Evolutionary conservation across 2,329 filamentous ascomycete genomes (phyloP).

Genomic region (Zymoseptoria pseudotritici): DNA sequence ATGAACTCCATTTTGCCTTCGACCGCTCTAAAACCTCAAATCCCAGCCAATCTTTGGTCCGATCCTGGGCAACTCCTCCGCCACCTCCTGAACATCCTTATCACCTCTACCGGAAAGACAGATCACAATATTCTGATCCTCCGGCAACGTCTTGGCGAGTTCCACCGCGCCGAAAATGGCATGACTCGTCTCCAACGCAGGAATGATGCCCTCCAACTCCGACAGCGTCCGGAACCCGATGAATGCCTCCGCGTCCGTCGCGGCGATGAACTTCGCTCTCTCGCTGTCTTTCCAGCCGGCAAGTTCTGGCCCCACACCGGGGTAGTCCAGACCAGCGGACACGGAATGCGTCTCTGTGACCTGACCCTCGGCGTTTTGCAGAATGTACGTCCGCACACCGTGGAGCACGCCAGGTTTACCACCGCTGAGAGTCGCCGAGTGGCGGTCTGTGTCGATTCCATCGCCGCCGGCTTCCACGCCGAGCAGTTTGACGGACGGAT

Average conservation of each 20-base stretch:
- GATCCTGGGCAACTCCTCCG: slow-evolving; percentile 81
- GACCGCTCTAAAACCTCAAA: slow-evolving; percentile 40
- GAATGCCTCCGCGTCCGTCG: slow-evolving; percentile 87
- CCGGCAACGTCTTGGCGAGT: slow-evolving; percentile 84
- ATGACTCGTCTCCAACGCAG: slow-evolving; percentile 87
- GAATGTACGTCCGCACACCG: slow-evolving; percentile 89
- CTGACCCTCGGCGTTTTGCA: slow-evolving; percentile 88
- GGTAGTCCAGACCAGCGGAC: slow-evolving; percentile 93
- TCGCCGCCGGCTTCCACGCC: slow-evolving; percentile 95
- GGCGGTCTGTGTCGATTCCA: slow-evolving; percentile 74
- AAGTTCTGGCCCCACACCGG: slow-evolving; percentile 90
- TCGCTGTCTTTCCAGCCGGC: slow-evolving; percentile 85
- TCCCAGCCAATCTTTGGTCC: slow-evolving; percentile 80
- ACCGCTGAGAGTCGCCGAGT: slow-evolving; percentile 79
- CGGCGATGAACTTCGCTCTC: slow-evolving; percentile 80
- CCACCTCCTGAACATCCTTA: slow-evolving; percentile 98
- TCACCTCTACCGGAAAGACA: slow-evolving; percentile 90
- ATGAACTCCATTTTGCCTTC: not conserved
- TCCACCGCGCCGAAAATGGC: slow-evolving; percentile 84
- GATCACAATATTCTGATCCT: slow-evolving; percentile 84
- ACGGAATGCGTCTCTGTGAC: slow-evolving; percentile 94
- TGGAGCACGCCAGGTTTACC: slow-evolving; percentile 90
- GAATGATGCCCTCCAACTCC: slow-evolving; percentile 92
- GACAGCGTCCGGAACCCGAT: slow-evolving; percentile 76
- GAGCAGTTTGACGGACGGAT: slow-evolving; percentile 75